These are phyloP conservation scores for Babesia ovata DNA, from an alignment of 169 alveolate genomes.

Conservation along the genomic window DNA sequence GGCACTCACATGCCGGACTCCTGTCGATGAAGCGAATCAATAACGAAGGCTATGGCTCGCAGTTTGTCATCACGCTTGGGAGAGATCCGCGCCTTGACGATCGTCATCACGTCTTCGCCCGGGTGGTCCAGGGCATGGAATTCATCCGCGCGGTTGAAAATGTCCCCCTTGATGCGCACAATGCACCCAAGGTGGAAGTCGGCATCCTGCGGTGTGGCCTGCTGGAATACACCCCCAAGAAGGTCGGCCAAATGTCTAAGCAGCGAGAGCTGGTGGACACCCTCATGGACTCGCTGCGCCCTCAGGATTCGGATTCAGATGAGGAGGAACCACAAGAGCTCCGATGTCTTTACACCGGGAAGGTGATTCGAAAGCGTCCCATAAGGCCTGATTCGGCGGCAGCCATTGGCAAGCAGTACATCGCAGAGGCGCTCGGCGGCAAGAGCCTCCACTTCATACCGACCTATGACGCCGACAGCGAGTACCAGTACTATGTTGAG, in stretches of 20 bases:
- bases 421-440: slow-evolving; percentile 62
- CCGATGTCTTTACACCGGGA: slow-evolving; percentile 51
- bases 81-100: slow-evolving; percentile 85
- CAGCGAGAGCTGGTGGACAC: slow-evolving; percentile 69
- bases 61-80: slow-evolving; percentile 85
- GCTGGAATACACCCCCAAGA: slow-evolving; percentile 41
- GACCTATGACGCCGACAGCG: slow-evolving; percentile 10
- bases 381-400: slow-evolving; percentile 33
- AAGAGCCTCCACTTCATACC: slow-evolving; percentile 52
- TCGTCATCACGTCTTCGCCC: slow-evolving; percentile 85
- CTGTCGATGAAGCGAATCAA: slow-evolving; percentile 88
- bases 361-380: slow-evolving; percentile 25
- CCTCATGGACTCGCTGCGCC: slow-evolving; percentile 27
- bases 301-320: slow-evolving; percentile 25
- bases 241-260: slow-evolving; percentile 43
- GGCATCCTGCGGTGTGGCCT: slow-evolving; percentile 81
- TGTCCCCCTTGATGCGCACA: slow-evolving; percentile 82
- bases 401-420: slow-evolving; percentile 52
- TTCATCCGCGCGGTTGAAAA: slow-evolving; percentile 84
- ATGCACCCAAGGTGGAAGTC: slow-evolving; percentile 84
- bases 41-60: slow-evolving; percentile 76
- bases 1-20: slow-evolving; percentile 87
- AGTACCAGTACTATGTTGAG: slow-evolving; percentile 14
- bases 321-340: slow-evolving; percentile 27
- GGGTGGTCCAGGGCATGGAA: slow-evolving; percentile 89